Base-by-base conservation (phyloP, 1,284 basidiomycete genomes). In the Ganoderma multipileum region DNA sequence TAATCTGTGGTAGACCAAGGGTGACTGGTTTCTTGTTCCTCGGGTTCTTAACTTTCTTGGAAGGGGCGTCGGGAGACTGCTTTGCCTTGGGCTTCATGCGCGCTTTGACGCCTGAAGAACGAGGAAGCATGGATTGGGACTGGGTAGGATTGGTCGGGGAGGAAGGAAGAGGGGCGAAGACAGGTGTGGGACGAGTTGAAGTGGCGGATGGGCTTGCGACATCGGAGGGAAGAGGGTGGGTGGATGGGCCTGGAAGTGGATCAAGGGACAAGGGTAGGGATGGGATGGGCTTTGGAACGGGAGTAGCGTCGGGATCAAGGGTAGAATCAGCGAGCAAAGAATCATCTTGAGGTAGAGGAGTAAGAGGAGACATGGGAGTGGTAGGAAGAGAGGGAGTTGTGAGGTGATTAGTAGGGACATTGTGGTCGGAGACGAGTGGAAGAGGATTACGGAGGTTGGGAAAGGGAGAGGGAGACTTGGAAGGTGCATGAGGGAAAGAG, bases 331-430 rank as follows among this genome's bases (percentile, higher is more conserved):
- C 8, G 38, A 18, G 41, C 26, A 64, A 33, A 42, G 66, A 44
- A n/a, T 64, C 44, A 7, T 72, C 64, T 2, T 63, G 54, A 36
- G 78, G 72, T 14, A 81, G 73, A 38, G 81, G 80, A n/a, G 80
- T 79, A 11, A 81, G 79, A 39, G 80, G 81, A 2, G 80, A 82
- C 57, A 78, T 73, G 26, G 79, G 78, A 0, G 63, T 76, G 72
- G 26, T 73, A 69, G 58, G 30, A 18, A 63, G 42, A 5, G 30
- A 28, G 57, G 18, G 64, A 7, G 39, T 54, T 41, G 41, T 20
- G 36, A 28, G 23, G 3, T 20, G 3, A 61, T 61, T 23, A 26
- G 58, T 18, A 14, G 41, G 41, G 23, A 47, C 36, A 28, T 36
- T 50, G 38, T 26, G 59, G 30, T 39, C 61, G 33, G 55, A 58